Base-by-base conservation (phyloP, 2,329 filamentous ascomycete species). In the Whalleya microplaca region DNA sequence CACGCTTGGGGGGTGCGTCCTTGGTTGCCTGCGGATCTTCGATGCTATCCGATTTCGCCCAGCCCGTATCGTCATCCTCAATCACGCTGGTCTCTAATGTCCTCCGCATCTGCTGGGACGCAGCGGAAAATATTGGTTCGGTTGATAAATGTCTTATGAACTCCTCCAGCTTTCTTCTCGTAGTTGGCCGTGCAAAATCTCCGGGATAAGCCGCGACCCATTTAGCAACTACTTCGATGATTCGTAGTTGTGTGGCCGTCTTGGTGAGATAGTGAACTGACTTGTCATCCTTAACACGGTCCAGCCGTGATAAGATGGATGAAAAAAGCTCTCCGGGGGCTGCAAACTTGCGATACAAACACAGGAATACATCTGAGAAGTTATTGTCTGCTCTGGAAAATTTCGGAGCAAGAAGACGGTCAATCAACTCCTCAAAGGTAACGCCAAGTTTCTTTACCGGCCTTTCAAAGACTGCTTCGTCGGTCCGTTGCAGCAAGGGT, bases 181-280 rank as follows among this genome's bases (percentile, higher is more conserved):
- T 96, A 20, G 82, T 82, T 1, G 88, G 83, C 59, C 89, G 87
- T 1, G 92, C 92, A 78, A 98, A 96, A 73, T 99, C 95, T 16
- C 92, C 94, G 0, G 95, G 93, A 72, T 98, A 98, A 43, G 88
- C 80, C 16, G 88, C 87, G 1, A 96, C 88, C 95, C 95, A 99
- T 71, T 91, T 90, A 4, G 92, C 91, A 56, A 98, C 78, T 6
- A 95, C 86, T 64, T 90, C 88, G 41, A 96, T 87, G 59, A 94
- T 90, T 49, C 93, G 86, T 52, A 96, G 81, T 71, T 97, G 94
- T 4, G 88, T 86, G 7, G 89, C 87, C 41, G 90, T 93, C 65
- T 89, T 91, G 51, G 87, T 87, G 43, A 97, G 83, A 61, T 90
- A 88, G 61, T 86, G 84, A 0, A 86, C 81, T 9, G 81, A 80